A percentile compares a stretch with the other conserved stretches of the same genome.
Conservation (phyloP, 768 basidiomycete species). For the Lyophyllum semitale region DNA sequence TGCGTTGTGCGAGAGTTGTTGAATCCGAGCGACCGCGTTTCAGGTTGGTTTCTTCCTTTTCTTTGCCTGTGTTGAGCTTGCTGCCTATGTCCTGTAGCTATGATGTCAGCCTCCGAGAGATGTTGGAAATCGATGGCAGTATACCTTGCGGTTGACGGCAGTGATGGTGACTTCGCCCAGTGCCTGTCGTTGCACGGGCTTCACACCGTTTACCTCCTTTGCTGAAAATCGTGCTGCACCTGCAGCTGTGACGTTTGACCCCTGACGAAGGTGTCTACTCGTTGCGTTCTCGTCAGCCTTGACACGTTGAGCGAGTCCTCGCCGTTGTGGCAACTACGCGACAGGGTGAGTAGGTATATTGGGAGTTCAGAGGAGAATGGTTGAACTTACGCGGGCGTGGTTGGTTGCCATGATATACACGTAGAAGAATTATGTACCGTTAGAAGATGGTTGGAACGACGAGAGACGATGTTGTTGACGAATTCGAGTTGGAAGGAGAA, state of each 20-base stretch:
- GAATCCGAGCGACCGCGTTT: conserved; percentile 70
- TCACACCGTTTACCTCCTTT: conserved; percentile 49
- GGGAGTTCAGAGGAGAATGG: conserved; percentile 13
- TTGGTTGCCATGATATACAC: conserved; percentile 57
- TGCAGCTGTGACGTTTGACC: conserved; percentile 47
- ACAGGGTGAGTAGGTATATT: conserved; percentile 10
- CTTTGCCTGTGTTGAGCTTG: conserved; percentile 56
- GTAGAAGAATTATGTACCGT: conserved; percentile 22
- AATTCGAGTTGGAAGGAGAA: conserved; percentile 27
- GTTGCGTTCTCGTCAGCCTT: conserved; percentile 82
- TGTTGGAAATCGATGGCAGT: conserved; percentile 22
- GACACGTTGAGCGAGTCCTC: conserved; percentile 63
- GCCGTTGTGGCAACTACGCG: conserved; percentile 65
- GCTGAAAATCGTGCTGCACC: conserved; percentile 54
- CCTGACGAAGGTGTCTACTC: conserved; percentile 65
- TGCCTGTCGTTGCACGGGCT: conserved; percentile 65
- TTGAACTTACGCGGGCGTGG: conserved; percentile 55
- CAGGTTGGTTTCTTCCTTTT: conserved; percentile 67
- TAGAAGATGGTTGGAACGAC: conserved; percentile 24
- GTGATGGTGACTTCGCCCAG: conserved; percentile 81
- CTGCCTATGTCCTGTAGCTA: conserved; percentile 43
- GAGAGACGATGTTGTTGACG: conserved; percentile 14
- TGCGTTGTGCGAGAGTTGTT: conserved; percentile 64
- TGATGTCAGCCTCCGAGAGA: conserved; percentile 20
- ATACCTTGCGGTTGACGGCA: conserved; percentile 77